Base-by-base conservation (phyloP, 2,329 filamentous ascomycete species). In the Emergomyces pasteurianus region DNA sequence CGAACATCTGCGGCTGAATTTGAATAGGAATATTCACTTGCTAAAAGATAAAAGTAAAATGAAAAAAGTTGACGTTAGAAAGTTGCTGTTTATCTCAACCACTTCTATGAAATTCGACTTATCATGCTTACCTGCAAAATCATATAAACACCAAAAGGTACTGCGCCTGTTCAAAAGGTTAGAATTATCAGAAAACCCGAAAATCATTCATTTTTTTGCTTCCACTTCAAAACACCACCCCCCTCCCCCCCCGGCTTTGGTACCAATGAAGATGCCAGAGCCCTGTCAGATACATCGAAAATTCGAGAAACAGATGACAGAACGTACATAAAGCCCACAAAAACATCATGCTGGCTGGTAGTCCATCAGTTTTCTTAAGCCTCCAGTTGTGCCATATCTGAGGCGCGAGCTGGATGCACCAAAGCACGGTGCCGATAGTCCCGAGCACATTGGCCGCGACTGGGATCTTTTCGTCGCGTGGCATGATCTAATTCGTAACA, bases 351-450 rank as follows among this genome's bases (percentile, higher is more conserved):
- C 72, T 66, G 0, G 77, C 78, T 0, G 84, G 84, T 1, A 86
- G 72, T 2, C 84, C 84, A 46, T 86, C 83, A 0, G 83, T 86
- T 62, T 78, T 79, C 67, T 86, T 86, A 14, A 74, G 78, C 23
- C 77, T 75, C 79, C 81, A 86, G 68, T 85, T 86, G 62, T 81
- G 78, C 80, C 81, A 85, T 74, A 86, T 85, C 65, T 78, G 75
- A 14, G 71, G 70, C 18, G 75, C 65, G 46, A 75, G 62, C 63
- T 77, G 68, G 59, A 75, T 66, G 58, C 73, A 75, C 73, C 74
- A 76, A 46, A 75, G 67, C 12, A 75, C 69, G 1, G 74, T 75
- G 7, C 74, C 74, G 56, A 76, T 75, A 3, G 74, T 76, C 40
- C 74, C 74, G 16, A 76, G 70, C 31, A 75, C 68, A 53, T 72